Conservation (phyloP, 2,329 filamentous ascomycete genomes). For the Epichloe uncinata region DNA sequence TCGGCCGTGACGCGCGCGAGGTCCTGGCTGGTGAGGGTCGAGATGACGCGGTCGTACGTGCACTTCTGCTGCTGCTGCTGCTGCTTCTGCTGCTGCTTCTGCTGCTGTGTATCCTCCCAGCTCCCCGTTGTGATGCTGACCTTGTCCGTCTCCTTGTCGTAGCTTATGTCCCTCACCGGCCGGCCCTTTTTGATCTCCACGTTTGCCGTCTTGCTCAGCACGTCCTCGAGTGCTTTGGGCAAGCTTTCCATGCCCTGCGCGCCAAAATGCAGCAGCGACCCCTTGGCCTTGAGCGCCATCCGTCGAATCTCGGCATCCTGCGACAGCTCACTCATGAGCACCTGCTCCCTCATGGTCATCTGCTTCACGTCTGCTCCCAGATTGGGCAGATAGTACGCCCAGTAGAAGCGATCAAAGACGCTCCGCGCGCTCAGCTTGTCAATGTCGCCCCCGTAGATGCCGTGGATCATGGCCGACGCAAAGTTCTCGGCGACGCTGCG, state of each 20-base stretch:
- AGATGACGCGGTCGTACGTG: conserved; percentile 46
- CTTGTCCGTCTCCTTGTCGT: conserved; percentile 21
- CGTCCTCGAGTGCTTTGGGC: conserved; percentile 36
- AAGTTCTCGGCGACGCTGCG: conserved; percentile 51
- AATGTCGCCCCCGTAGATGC: conserved; percentile 85
- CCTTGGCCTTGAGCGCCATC: conserved; percentile 18
- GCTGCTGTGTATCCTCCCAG: not conserved
- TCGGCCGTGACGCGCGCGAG: conserved; percentile 25
- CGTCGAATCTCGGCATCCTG: conserved; percentile 17
- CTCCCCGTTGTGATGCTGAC: conserved; percentile 18
- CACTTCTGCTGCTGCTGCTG: not conserved
- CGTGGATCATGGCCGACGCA: conserved; percentile 64
- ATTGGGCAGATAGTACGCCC: conserved; percentile 16
- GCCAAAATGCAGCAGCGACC: conserved; percentile 23
- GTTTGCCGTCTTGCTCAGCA: conserved; percentile 39
- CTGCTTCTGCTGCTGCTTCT: not conserved
- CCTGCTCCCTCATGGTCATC: conserved; percentile 18
- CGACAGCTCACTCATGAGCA: conserved; percentile 16
- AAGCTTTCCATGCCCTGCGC: conserved; percentile 50
- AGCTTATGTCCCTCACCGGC: conserved; percentile 33
- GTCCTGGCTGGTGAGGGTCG: conserved; percentile 42
- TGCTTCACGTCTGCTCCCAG: conserved; percentile 28
- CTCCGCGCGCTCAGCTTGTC: conserved; percentile 63
- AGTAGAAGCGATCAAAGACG: conserved; percentile 25
- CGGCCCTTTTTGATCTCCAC: conserved; percentile 42